A percentile compares a stretch with the other conserved stretches of the same genome.
These are phyloP conservation scores for Lantana camara DNA, from an alignment of 257 asterid genomes.

Conservation along the genomic window DNA sequence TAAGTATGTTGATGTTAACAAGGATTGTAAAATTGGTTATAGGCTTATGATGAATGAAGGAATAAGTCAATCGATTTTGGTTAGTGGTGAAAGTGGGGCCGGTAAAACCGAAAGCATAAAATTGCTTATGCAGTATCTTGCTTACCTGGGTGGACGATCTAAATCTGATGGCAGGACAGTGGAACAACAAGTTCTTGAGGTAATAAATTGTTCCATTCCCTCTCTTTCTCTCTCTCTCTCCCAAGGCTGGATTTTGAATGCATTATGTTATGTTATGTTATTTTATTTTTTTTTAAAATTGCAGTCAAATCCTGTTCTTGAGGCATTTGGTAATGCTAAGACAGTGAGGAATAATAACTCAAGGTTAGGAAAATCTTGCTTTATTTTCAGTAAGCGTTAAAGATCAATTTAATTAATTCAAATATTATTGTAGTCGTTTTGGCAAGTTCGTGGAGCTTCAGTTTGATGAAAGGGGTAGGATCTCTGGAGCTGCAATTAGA, in stretches of 20 bases:
- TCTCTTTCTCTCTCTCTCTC: no score
- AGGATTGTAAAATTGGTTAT: slow-evolving; percentile 45
- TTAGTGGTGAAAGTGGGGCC: slow-evolving; percentile 89
- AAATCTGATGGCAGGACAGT: slow-evolving; percentile 69
- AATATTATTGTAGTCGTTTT: slow-evolving; percentile 55
- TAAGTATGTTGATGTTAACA: slow-evolving; percentile 47
- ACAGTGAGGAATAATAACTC: slow-evolving; percentile 83
- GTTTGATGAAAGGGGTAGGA: slow-evolving; percentile 57
- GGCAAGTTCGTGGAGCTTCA: slow-evolving; percentile 85
- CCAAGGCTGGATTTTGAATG: no score
- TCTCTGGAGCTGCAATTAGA: slow-evolving; percentile 83
- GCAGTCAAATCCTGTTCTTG: slow-evolving; percentile 83
- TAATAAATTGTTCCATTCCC: slow-evolving; percentile 26
- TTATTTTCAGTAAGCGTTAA: slow-evolving; percentile 2
- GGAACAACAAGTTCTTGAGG: slow-evolving; percentile 83
- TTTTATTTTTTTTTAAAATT: slow-evolving; percentile 15
- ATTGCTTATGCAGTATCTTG: slow-evolving; percentile 73
- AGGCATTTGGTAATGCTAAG: slow-evolving; percentile 87
- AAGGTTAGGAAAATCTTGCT: slow-evolving; percentile 41
- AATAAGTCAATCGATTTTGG: slow-evolving; percentile 73
- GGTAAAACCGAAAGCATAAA: slow-evolving; percentile 88
- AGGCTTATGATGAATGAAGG: slow-evolving; percentile 81
- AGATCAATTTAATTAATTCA: slow-evolving; percentile 19
- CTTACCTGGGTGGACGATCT: slow-evolving; percentile 81
- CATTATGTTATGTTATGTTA: no score